These are phyloP conservation scores for Botrytis byssoidea DNA, from an alignment of 2,329 filamentous ascomycete genomes.

Conservation along the genomic window DNA sequence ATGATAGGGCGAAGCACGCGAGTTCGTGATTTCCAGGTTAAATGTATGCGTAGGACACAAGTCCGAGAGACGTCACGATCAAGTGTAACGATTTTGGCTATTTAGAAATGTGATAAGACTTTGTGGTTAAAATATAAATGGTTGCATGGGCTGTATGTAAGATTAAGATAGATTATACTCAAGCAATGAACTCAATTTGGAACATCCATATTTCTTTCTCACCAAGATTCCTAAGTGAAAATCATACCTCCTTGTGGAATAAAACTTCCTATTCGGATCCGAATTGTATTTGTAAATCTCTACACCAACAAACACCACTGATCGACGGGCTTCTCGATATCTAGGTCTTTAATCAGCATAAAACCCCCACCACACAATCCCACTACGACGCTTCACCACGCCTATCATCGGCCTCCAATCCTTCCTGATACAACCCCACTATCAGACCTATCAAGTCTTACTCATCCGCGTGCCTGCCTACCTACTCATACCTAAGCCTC, in stretches of 20 bases:
- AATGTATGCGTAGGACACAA: not conserved
- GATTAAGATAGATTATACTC: not conserved
- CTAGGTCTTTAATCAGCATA: not conserved
- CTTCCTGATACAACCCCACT: constrained; percentile 7
- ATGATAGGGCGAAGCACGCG: not conserved
- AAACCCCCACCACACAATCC: not conserved
- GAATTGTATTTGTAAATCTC: not conserved
- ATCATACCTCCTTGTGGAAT: not conserved
- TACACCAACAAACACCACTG: not conserved
- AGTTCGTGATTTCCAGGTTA: not conserved
- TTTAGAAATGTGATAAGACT: not conserved
- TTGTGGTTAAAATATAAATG: not conserved
- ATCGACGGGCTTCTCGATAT: not conserved
- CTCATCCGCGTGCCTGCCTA: not conserved
- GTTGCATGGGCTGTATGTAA: not conserved
- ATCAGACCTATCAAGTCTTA: not conserved
- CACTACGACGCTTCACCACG: constrained; percentile 1
- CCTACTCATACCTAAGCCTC: not conserved
- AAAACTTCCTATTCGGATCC: no score
- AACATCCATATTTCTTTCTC: not conserved
- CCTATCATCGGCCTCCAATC: constrained; percentile 12
- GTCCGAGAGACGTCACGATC: not conserved
- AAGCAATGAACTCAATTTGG: not conserved
- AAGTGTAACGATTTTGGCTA: not conserved
- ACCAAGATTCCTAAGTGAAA: not conserved